Base-by-base conservation (phyloP, 495 filamentous ascomycete genomes). In the Neurospora sublineolata region DNA sequence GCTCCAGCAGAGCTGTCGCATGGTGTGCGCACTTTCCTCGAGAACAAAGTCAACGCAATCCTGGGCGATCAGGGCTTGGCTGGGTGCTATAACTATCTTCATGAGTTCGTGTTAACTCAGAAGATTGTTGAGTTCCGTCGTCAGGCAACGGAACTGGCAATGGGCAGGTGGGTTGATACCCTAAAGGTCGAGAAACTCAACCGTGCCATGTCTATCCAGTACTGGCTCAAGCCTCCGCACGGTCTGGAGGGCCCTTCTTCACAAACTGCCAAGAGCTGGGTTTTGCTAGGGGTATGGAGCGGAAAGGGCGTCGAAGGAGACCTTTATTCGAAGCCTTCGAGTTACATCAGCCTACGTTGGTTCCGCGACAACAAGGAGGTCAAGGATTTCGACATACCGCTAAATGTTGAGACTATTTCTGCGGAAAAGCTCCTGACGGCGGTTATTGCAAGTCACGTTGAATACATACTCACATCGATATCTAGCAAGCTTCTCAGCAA, bases 71-170 rank as follows among this genome's bases (percentile, higher is more conserved):
- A 88, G 37, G 92, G 94, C 18, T 77, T 99, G 33, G 74, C 79
- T 8, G 93, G 92, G 27, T 94, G 94, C 74, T 97, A 93, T 78
- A 86, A 91, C 68, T 91, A 92, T 75, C 82, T 98, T 2, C 94
- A 98, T 76, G 91, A 92, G 70, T 87, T 95, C 46, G 87, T 93
- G 8, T 81, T 98, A 38, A 97, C 93, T 1, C 89, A 93, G 75
- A 98, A 99, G 82, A 89, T 98, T 68, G 87, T 83, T 75, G 88
- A 93, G 58, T 87, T 97, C 30, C 85, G 87, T 70, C 88, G 87
- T 75, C 95, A 99, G 82, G 93, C 91, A 10, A 68, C 82, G 11
- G 88, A 91, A 36, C 83, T 97, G 72, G 83, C 83, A 36, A 83
- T 82, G 71, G 85, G 86, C 1, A 85, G 87, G 37, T 99, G 96